Evolutionary conservation across 345 rosid genomes (phyloP).

Genomic region (Rubroshorea leprosula): DNA sequence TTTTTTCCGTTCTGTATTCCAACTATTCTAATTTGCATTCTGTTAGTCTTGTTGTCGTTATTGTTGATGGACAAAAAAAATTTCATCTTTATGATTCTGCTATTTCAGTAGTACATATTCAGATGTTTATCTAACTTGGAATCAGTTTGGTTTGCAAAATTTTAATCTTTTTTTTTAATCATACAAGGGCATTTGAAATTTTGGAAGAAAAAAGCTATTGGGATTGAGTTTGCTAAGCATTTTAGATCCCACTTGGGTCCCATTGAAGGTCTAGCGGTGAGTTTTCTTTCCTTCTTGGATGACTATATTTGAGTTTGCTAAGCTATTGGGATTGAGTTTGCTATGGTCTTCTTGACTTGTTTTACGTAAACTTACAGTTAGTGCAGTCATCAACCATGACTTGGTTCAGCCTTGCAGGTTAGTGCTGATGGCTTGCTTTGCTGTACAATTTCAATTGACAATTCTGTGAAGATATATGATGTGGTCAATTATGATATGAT

Average conservation of each 20-base stretch:
- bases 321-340: too few relatives aligned
- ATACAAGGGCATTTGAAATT: slow-evolving; percentile 81
- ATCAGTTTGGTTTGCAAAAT: too few relatives aligned
- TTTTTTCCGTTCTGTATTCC: neutral
- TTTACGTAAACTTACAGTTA: slow-evolving; percentile 12
- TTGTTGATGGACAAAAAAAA: neutral
- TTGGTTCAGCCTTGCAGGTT: slow-evolving; percentile 78
- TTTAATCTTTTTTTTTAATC: slow-evolving; percentile 13
- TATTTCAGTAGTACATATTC: neutral
- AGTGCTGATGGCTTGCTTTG: slow-evolving; percentile 90
- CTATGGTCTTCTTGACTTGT: neutral
- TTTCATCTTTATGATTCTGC: neutral
- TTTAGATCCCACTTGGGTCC: slow-evolving; percentile 94
- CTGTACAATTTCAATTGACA: slow-evolving; percentile 82
- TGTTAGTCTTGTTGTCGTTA: neutral
- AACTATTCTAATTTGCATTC: too few relatives aligned
- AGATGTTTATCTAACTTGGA: neutral
- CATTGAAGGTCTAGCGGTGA: slow-evolving; percentile 88
- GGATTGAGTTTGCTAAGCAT: slow-evolving; percentile 97
- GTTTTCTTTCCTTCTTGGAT: slow-evolving; percentile 18
- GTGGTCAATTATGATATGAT: slow-evolving; percentile 98
- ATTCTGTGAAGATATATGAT: slow-evolving; percentile 85
- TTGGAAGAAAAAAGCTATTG: slow-evolving; percentile 88
- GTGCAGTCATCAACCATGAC: slow-evolving; percentile 48
- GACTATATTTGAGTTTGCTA: neutral